Evolutionary conservation across 2,329 filamentous ascomycete species (phyloP), one percentile per base, ranked within the genome.

Genomic region (Venturia effusa): DNA sequence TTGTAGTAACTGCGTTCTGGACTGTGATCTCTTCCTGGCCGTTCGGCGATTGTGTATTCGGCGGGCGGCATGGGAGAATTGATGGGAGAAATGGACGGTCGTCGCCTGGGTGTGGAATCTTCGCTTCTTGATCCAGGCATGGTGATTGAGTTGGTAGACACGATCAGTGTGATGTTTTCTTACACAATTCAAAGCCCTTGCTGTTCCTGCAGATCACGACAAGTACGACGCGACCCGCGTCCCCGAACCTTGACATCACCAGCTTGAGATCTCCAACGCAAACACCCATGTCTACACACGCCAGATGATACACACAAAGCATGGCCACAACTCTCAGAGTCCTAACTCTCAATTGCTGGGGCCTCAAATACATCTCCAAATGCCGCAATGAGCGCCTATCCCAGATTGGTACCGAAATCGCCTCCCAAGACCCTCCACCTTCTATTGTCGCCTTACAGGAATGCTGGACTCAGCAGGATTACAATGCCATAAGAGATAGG

Each of bases 271-370:
- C 19, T 37, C 34, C 37, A 61, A 24, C 41, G 59, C 11, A 34
- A 41, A 34, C 55, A 61, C 11, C 41, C 59, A 57, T 57, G 51
- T 34, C 30, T 57, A 19, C n/a, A 57, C 8, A 34, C 30, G 17
- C 41, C 40, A 22, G n/a, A 39, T 54, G 32, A 24, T n/a, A n/a
- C 67, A 61, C 8, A 34, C 22, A 27, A 32, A 68, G 68, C 13
- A 65, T 68, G 15, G 19, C 63, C 24, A 48, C 24, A 2, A 65
- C 64, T 39, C 82, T 97, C 72, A 88, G 89, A 71, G 81, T 97
- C 69, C 79, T 97, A 68, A 94, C 90, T 4, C 84, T 96, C 74
- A 99, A 99, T 77, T 97, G 92, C 84, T 97, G 94, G 93, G 94
- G 94, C 61, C 85, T 97, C 66, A 93, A 95, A 71, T 91, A 86